phyloP scores from a whole-genome alignment of 2,329 filamentous ascomycete species.

The Botrytis medusae region DNA sequence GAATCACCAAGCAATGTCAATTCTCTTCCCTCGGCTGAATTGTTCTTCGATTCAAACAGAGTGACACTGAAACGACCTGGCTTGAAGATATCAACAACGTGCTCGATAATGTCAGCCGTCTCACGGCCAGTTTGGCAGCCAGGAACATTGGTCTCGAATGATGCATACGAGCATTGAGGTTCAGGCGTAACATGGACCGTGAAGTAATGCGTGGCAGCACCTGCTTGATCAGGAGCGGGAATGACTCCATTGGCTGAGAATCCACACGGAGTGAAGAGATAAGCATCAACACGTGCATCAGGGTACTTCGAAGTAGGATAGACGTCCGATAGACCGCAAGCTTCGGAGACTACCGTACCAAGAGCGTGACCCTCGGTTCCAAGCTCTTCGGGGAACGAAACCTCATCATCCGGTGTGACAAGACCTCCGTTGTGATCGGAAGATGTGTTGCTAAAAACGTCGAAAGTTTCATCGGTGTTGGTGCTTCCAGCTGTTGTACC shows the following conservation, averaged over 20 bases:
- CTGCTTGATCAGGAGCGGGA: conserved; percentile 65
- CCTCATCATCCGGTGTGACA: conserved; percentile 56
- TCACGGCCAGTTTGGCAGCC: conserved; percentile 83
- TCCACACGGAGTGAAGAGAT: conserved; percentile 93
- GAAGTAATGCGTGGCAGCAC: conserved; percentile 74
- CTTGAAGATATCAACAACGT: conserved; percentile 94
- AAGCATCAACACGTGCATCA: conserved; percentile 90
- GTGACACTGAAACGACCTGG: conserved; percentile 98
- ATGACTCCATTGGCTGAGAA: conserved; percentile 97
- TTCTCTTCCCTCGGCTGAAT: conserved; percentile 35
- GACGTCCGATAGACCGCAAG: conserved; percentile 83
- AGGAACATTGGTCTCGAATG: conserved; percentile 97
- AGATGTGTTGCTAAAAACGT: conserved; percentile 78
- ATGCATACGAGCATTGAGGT: conserved; percentile 94
- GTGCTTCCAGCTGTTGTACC: conserved; percentile 43
- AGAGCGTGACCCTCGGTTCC: conserved; percentile 93
- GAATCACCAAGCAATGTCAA: conserved; percentile 41
- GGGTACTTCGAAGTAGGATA: conserved; percentile 87
- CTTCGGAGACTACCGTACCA: conserved; percentile 87
- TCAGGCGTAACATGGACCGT: conserved; percentile 98
- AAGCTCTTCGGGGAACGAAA: conserved; percentile 66
- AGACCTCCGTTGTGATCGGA: conserved; percentile 61
- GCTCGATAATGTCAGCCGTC: conserved; percentile 86
- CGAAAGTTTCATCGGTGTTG: conserved; percentile 61
- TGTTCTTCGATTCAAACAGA: conserved; percentile 83